These are phyloP conservation scores for Oleoguttula mirabilis DNA, from an alignment of 495 filamentous ascomycete species.

Conservation along the genomic window DNA sequence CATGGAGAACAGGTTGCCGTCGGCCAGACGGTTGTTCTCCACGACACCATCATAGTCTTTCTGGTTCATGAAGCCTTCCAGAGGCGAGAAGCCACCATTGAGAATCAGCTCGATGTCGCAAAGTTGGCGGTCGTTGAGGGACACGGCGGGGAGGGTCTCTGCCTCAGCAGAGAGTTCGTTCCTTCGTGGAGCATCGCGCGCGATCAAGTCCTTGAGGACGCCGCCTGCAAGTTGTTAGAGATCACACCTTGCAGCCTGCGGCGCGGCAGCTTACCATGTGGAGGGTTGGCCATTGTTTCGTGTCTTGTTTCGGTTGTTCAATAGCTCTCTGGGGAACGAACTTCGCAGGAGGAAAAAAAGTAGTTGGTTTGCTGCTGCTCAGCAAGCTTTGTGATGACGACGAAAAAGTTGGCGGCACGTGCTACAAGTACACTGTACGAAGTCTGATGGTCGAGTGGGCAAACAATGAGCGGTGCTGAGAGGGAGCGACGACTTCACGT, in stretches of 20 bases:
- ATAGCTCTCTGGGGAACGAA: too few relatives aligned
- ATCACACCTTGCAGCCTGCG: background rate
- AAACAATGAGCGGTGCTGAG: too few relatives aligned
- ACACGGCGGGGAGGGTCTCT: conserved; percentile 71
- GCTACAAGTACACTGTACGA: too few relatives aligned
- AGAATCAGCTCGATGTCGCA: conserved; percentile 95
- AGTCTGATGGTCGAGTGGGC: too few relatives aligned
- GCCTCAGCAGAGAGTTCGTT: conserved; percentile 68
- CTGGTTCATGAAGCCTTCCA: conserved; percentile 97
- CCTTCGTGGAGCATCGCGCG: conserved; percentile 72
- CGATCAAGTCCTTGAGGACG: conserved; percentile 90
- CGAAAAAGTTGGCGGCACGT: too few relatives aligned
- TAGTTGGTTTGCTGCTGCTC: too few relatives aligned
- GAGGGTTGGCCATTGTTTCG: conserved; percentile 66
- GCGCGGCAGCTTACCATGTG: conserved; percentile 46
- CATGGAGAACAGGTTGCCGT: conserved; percentile 91
- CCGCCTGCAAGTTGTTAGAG: conserved; percentile 41
- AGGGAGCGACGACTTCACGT: too few relatives aligned
- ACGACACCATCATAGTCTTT: conserved; percentile 88
- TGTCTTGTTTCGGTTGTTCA: too few relatives aligned
- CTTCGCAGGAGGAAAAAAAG: too few relatives aligned
- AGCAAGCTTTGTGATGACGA: too few relatives aligned
- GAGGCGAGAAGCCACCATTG: conserved; percentile 90
- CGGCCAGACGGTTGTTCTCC: conserved; percentile 66
- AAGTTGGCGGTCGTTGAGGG: conserved; percentile 82